A percentile compares a stretch with the other conserved stretches of the same genome.
Conservation (phyloP, 108 stramenopile genomes). For the Nannochloropsis salina region DNA sequence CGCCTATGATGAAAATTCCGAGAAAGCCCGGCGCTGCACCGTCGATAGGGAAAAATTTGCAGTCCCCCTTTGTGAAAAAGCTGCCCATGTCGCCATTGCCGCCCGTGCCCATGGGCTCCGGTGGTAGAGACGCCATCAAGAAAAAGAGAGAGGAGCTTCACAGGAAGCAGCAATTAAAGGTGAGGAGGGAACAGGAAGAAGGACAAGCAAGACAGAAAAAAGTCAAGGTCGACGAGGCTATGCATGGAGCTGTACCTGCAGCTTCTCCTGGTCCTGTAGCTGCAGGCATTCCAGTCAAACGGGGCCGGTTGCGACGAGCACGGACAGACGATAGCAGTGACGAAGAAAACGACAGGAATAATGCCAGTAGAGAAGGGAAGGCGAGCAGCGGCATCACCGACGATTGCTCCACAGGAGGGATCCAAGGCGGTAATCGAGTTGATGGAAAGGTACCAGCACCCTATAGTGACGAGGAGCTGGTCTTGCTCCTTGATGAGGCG, state of each 20-base stretch:
- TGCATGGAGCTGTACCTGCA: not conserved
- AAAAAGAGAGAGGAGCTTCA: not conserved
- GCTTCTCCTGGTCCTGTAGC: not conserved
- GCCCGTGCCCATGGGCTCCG: constrained; percentile 16
- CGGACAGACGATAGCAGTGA: not conserved
- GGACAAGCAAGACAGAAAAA: not conserved
- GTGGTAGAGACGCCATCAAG: constrained; percentile 11
- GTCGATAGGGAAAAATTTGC: not conserved
- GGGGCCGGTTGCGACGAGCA: not conserved
- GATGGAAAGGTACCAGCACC: not conserved
- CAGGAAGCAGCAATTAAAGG: not conserved
- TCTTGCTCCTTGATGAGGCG: not conserved
- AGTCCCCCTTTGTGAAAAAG: not conserved
- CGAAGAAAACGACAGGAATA: not conserved
- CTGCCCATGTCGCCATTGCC: not conserved
- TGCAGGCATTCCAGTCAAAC: not conserved
- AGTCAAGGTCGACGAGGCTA: not conserved
- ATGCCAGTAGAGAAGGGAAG: not conserved
- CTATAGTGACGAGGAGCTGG: not conserved
- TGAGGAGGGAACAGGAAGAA: not conserved
- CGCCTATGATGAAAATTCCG: not conserved
- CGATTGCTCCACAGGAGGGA: not conserved
- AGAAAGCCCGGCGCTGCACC: not conserved
- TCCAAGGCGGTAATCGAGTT: not conserved
- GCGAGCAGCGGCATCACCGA: not conserved